Percentiles rank a stretch among this genome's conserved stretches.
Conservation (phyloP, 148 eudicot species). For the Silene conica region DNA sequence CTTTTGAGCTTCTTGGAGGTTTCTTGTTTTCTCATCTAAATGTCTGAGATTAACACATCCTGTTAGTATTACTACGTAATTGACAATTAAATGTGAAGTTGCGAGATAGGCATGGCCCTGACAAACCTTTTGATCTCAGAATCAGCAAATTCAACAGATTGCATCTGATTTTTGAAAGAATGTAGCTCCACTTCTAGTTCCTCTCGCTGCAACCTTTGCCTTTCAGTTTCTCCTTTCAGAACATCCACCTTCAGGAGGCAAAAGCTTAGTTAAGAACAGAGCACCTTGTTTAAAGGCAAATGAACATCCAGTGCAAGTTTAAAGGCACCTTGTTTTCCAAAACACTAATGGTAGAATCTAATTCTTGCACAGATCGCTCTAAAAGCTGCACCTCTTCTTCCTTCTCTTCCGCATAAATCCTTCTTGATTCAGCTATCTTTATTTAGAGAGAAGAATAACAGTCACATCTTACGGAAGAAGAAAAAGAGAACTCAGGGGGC, state of each 20-base stretch:
- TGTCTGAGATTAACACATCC: slow-evolving; percentile 32
- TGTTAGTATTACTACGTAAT: not conserved
- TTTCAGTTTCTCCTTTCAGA: slow-evolving; percentile 82
- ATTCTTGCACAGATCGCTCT: slow-evolving; percentile 84
- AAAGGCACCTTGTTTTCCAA: slow-evolving; percentile 71
- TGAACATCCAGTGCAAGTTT: not conserved
- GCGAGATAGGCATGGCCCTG: not conserved
- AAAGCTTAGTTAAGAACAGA: slow-evolving; percentile 21
- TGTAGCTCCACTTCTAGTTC: slow-evolving; percentile 88
- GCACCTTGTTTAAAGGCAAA: not conserved
- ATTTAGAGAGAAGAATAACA: not conserved
- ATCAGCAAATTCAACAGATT: slow-evolving; percentile 50
- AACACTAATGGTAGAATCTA: slow-evolving; percentile 71
- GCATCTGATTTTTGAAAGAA: slow-evolving; percentile 62
- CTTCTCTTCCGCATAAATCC: slow-evolving; percentile 66
- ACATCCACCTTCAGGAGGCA: slow-evolving; percentile 35
- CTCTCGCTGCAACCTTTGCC: slow-evolving; percentile 80
- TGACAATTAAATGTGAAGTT: not conserved
- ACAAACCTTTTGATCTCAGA: slow-evolving; percentile 67
- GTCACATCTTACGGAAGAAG: slow-evolving; percentile 8
- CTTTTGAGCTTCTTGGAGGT: slow-evolving; percentile 48
- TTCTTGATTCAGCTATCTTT: slow-evolving; percentile 65
- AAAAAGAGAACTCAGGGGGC: not conserved
- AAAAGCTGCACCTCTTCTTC: slow-evolving; percentile 90
- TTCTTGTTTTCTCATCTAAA: slow-evolving; percentile 60